Conservation (phyloP, 208 protist genomes). For the Acanthamoeba healyi region DNA sequence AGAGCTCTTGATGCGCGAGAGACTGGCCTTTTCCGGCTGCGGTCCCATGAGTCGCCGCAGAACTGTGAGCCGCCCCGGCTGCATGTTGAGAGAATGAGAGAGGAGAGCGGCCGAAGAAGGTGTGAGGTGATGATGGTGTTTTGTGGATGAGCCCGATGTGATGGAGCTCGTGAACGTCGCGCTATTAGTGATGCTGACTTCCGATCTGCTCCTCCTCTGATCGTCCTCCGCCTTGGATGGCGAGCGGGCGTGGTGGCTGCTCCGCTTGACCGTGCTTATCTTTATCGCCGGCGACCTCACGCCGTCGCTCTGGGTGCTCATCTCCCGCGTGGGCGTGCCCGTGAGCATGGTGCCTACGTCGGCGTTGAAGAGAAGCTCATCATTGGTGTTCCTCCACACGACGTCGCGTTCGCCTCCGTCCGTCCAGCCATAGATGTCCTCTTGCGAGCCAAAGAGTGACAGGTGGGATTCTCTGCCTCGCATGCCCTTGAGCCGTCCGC, state of each 20-base stretch:
- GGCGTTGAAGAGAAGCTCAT: not conserved
- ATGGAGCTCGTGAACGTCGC: not conserved
- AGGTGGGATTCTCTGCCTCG: not conserved
- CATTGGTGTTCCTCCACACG: not conserved
- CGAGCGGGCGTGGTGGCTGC: not conserved
- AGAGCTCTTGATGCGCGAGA: not conserved
- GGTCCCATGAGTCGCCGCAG: slow-evolving; percentile 9
- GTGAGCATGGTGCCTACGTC: not conserved
- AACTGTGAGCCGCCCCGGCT: not conserved
- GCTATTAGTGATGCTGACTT: not conserved
- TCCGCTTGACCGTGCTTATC: not conserved
- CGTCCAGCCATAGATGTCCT: slow-evolving; percentile 4
- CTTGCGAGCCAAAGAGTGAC: not conserved
- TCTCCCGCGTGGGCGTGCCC: not conserved
- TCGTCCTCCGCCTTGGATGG: not conserved
- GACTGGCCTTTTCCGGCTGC: not conserved
- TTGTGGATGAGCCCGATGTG: not conserved
- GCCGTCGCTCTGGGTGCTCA: not conserved
- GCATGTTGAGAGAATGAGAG: not conserved
- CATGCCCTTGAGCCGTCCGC: slow-evolving; percentile 13
- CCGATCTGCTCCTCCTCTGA: not conserved
- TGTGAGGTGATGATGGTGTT: not conserved
- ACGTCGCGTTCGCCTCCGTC: slow-evolving; percentile 33
- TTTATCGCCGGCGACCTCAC: not conserved
- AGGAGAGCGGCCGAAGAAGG: not conserved